Evolutionary conservation across 1,284 basidiomycete species (phyloP).

Genomic region (Cerrena zonata): DNA sequence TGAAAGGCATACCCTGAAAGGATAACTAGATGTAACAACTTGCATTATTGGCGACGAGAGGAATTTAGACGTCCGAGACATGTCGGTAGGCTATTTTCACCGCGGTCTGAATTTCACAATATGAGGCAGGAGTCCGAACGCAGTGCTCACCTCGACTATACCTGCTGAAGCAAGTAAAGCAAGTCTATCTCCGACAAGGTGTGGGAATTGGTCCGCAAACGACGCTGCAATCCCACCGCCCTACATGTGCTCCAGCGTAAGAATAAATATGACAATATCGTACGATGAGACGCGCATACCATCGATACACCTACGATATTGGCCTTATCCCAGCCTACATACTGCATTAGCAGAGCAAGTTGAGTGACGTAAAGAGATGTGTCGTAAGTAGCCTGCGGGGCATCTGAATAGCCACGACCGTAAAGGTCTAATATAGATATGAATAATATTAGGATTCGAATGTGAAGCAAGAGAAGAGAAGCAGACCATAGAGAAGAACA

Average conservation of each 20-base stretch:
- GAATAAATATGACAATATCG: not conserved
- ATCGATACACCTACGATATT: slow-evolving; percentile 67
- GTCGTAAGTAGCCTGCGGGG: slow-evolving; percentile 62
- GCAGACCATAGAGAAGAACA: slow-evolving; percentile 65
- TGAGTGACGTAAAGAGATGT: slow-evolving; percentile 62
- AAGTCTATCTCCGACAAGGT: slow-evolving; percentile 58
- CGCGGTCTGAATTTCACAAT: too few species aligned
- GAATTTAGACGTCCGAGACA: slow-evolving; percentile 65
- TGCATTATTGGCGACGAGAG: slow-evolving; percentile 69
- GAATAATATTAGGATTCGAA: not conserved
- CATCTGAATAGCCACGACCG: slow-evolving; percentile 75
- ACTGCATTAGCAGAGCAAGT: slow-evolving; percentile 74
- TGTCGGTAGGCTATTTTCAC: slow-evolving; percentile 53
- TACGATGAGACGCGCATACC: slow-evolving; percentile 33
- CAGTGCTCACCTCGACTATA: slow-evolving; percentile 55
- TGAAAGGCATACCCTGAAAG: slow-evolving; percentile 44
- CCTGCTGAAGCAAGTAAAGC: slow-evolving; percentile 64
- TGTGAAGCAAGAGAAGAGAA: not conserved
- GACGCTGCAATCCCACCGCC: slow-evolving; percentile 68
- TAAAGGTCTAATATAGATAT: slow-evolving; percentile 54
- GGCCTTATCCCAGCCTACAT: slow-evolving; percentile 63
- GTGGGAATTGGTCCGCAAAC: slow-evolving; percentile 64
- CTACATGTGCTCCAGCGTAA: slow-evolving; percentile 38
- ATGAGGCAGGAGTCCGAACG: too few species aligned
- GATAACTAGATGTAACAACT: slow-evolving; percentile 51